Evolutionary conservation across 768 basidiomycete genomes (phyloP), one percentile per base, ranked within the genome.

Genomic region (Tulasnella sp.): DNA sequence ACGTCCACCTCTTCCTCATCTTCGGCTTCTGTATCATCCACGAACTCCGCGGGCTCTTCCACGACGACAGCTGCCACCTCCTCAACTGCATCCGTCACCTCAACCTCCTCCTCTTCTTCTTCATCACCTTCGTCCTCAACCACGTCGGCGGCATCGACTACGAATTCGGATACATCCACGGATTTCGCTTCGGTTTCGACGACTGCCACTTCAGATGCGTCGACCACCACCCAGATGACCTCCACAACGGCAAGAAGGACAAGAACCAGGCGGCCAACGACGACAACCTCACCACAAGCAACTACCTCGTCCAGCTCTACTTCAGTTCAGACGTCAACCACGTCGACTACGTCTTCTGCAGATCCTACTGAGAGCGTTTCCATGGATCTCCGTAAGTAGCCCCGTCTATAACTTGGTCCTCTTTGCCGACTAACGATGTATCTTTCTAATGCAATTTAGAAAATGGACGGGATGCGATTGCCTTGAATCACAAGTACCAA

Each of bases 391-490:
- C 39, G 71, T 72, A 49, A 8, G 71, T 72, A 8, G 17, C 34
- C 36, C 22, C 14, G 25, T 36, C n/a, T 31, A 38, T 36, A 39
- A 1, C 25, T 15, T 17, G 34, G 12, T 12, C 2, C 39, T 7
- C 8, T 8, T 54, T 45, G 36, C 5, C 39, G 22, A 40, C 6
- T 37, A 69, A 40, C 36, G 31, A 8, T 45, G 31, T 49, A 2
- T 72, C 71, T 34, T 49, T n/a, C 15, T 73, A n/a, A 9, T 29
- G 58, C n/a, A 14, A 64, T 22, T 7, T 29, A 74, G 73, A 74
- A 67, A 74, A 74, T 29, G 73, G 73, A 34, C 73, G 49, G 17
- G 52, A 74, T 25, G 73, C 73, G 7, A 54, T 74, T 38, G 45
- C 73, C 2, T 36, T 74, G 31, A 74, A 74, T 36, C 52, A 67